These are phyloP conservation scores for Pseudopediastrum boryanum DNA, from an alignment of 139 green algal species.

Conservation along the genomic window DNA sequence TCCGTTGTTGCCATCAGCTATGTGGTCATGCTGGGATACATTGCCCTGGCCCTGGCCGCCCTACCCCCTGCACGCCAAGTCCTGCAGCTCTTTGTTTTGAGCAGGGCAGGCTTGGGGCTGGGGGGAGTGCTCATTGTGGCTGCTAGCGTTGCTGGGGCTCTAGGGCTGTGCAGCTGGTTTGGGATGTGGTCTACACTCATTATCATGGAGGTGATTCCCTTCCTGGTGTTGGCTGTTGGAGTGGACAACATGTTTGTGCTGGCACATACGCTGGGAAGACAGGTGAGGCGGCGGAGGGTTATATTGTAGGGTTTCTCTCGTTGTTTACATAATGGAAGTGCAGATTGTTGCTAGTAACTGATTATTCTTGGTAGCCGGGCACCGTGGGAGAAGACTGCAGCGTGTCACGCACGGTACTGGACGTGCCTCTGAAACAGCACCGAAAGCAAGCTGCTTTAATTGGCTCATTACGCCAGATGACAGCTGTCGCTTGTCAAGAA, in stretches of 20 bases:
- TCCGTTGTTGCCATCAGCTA: constrained; percentile 81
- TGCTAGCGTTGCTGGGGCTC: constrained; percentile 66
- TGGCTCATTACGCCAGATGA: too few relatives aligned
- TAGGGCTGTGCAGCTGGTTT: constrained; percentile 52
- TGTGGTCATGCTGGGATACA: constrained; percentile 87
- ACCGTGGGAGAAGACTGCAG: too few relatives aligned
- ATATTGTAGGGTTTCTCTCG: too few relatives aligned
- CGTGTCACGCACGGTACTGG: too few relatives aligned
- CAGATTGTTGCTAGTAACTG: too few relatives aligned
- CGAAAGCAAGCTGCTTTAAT: too few relatives aligned
- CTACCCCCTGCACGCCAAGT: constrained; percentile 45
- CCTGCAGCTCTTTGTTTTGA: constrained; percentile 43
- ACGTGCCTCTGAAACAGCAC: too few relatives aligned
- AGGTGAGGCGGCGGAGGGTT: too few relatives aligned
- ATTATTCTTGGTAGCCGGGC: too few relatives aligned
- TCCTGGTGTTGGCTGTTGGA: constrained; percentile 89
- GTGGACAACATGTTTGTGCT: constrained; percentile 98
- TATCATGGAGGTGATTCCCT: constrained; percentile 91
- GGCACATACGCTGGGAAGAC: constrained; percentile 71
- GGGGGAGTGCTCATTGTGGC: constrained; percentile 79
- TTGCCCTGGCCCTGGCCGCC: constrained; percentile 69
- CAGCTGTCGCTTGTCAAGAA: too few relatives aligned
- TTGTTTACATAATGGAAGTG: too few relatives aligned
- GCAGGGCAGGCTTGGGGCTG: constrained; percentile 62
- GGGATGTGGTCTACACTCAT: constrained; percentile 71